These are phyloP conservation scores for Cicer chorassanicum DNA, from an alignment of 306 rosid genomes.

Conservation along the genomic window DNA sequence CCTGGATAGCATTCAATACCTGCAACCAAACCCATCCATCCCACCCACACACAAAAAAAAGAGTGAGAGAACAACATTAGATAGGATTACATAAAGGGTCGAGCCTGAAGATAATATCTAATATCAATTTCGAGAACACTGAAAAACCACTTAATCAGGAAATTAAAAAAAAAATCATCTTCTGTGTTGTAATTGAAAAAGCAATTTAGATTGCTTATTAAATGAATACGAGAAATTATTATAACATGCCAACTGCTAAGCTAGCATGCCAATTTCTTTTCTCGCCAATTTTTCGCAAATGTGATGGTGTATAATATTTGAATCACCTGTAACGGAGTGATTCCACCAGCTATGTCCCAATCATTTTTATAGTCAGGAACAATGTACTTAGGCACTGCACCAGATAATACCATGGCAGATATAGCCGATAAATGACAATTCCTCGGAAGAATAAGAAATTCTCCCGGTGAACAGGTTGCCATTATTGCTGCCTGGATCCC, in stretches of 20 bases:
- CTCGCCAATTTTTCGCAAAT: neutral
- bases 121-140: neutral
- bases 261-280: slow-evolving; percentile 21
- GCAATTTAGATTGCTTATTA: neutral
- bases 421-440: slow-evolving; percentile 80
- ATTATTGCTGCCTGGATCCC: slow-evolving; percentile 89
- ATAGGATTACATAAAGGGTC: slow-evolving; percentile 4
- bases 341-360: slow-evolving; percentile 80
- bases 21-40: slow-evolving; percentile 42
- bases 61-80: slow-evolving; percentile 1
- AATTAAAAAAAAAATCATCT: slow-evolving; percentile 16
- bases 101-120: neutral
- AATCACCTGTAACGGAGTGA: slow-evolving; percentile 70
- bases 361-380: slow-evolving; percentile 67
- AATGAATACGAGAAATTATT: slow-evolving; percentile 2
- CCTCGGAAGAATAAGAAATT: slow-evolving; percentile 74
- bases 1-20: slow-evolving; percentile 73
- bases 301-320: slow-evolving; percentile 18
- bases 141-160: neutral
- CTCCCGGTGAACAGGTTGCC: slow-evolving; percentile 84
- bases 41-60: slow-evolving; percentile 12
- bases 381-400: slow-evolving; percentile 81
- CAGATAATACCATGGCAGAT: slow-evolving; percentile 80
- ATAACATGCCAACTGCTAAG: neutral
- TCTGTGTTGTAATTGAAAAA: slow-evolving; percentile 4